Conservation (phyloP, 2,329 filamentous ascomycete genomes). For the Botrytis aclada region DNA sequence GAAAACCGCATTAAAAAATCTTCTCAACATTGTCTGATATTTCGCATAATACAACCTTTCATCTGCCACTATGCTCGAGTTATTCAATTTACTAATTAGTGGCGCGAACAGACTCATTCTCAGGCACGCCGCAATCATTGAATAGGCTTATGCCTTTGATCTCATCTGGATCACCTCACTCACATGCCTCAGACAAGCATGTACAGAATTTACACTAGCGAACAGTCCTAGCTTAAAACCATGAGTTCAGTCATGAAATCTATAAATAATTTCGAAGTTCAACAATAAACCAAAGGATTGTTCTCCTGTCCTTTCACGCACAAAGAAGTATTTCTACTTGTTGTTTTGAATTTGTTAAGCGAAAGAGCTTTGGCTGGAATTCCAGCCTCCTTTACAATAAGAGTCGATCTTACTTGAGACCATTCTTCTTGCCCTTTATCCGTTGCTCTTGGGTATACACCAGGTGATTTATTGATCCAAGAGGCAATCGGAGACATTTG, state of each 20-base stretch:
- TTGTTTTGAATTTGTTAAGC: not conserved
- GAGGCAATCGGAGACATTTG: not conserved
- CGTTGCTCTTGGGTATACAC: not conserved
- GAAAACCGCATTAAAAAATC: constrained; percentile 63
- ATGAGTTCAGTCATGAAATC: not conserved
- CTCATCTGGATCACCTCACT: not conserved
- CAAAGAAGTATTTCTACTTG: not conserved
- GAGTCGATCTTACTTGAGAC: not conserved
- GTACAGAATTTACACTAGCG: not conserved
- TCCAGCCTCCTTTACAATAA: not conserved
- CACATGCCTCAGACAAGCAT: not conserved
- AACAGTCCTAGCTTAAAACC: not conserved
- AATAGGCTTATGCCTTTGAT: not conserved
- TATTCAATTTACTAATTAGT: not conserved
- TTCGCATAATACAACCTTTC: not conserved
- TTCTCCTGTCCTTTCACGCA: not conserved
- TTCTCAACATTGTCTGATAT: constrained; percentile 62
- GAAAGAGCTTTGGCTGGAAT: too few species aligned
- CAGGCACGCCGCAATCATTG: not conserved
- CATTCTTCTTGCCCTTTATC: not conserved
- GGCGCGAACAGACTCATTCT: not conserved
- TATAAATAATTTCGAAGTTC: not conserved
- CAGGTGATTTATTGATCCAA: not conserved
- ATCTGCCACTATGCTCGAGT: not conserved
- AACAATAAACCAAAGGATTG: not conserved